Evolutionary conservation across 495 filamentous ascomycete genomes (phyloP).

Genomic region (Neurospora sp.): DNA sequence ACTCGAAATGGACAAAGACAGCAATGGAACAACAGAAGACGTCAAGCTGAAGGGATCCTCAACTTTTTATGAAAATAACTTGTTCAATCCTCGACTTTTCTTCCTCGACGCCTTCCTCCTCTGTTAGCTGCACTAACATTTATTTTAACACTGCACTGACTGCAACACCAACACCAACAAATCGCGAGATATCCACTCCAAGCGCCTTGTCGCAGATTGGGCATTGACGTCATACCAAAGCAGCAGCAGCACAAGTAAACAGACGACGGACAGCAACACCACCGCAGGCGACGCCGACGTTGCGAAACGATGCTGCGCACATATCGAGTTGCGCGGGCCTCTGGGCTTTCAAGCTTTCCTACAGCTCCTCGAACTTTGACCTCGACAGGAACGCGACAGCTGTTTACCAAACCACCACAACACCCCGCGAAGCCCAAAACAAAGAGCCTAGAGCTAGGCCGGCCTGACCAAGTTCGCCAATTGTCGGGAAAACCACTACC

Average conservation of each 20-base stretch:
- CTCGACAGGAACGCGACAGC: not conserved
- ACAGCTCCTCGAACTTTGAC: not conserved
- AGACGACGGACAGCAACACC: not conserved
- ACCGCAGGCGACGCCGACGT: not conserved
- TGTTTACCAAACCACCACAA: not conserved
- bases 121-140: not conserved
- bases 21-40: not conserved
- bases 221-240: constrained; percentile 5
- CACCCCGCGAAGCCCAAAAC: not conserved
- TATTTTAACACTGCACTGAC: not conserved
- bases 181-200: not conserved
- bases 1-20: not conserved
- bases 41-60: not conserved
- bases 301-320: constrained; percentile 4
- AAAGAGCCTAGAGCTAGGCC: not conserved
- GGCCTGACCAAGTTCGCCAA: constrained; percentile 13
- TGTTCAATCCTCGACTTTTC: not conserved
- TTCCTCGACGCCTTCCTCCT: not conserved
- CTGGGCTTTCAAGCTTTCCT: not conserved
- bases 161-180: not conserved
- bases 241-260: not conserved
- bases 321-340: constrained; percentile 1
- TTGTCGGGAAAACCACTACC: constrained; percentile 42
- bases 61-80: no score
- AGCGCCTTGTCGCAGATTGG: not conserved